Percentiles rank a stretch among this genome's conserved stretches.
These are phyloP conservation scores for Trifolium pratense DNA, from an alignment of 306 rosid species.

Conservation along the genomic window DNA sequence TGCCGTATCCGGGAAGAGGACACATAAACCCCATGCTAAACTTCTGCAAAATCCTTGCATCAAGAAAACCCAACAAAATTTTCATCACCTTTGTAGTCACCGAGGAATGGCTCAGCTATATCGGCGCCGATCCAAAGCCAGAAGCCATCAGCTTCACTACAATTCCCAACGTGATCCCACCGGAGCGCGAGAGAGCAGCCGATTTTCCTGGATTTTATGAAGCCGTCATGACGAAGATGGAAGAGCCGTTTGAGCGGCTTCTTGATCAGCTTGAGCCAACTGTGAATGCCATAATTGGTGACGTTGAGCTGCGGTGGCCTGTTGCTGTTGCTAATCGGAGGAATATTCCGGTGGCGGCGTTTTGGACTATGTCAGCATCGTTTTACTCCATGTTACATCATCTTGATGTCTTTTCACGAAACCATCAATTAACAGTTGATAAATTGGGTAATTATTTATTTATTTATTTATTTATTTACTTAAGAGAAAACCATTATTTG, in stretches of 20 bases:
- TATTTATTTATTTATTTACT: neutral
- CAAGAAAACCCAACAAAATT: slow-evolving; percentile 10
- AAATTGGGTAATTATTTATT: slow-evolving; percentile 22
- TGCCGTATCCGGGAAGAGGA: slow-evolving; percentile 60
- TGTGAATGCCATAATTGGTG: slow-evolving; percentile 39
- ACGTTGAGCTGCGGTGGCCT: slow-evolving; percentile 47
- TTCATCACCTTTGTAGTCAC: slow-evolving; percentile 58
- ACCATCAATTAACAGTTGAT: neutral
- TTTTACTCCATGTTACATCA: slow-evolving; percentile 35
- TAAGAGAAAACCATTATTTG: neutral
- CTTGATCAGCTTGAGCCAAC: slow-evolving; percentile 52
- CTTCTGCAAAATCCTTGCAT: slow-evolving; percentile 56
- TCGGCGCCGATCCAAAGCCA: slow-evolving; percentile 50
- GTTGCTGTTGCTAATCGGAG: slow-evolving; percentile 36
- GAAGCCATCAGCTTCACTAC: slow-evolving; percentile 47
- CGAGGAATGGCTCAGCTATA: slow-evolving; percentile 57
- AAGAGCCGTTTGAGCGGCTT: slow-evolving; percentile 54
- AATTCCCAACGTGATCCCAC: slow-evolving; percentile 58
- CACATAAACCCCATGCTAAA: slow-evolving; percentile 73
- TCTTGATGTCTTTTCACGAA: slow-evolving; percentile 23
- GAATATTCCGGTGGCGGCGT: slow-evolving; percentile 50
- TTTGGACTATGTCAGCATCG: slow-evolving; percentile 58
- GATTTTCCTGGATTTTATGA: slow-evolving; percentile 42
- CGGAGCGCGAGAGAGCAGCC: slow-evolving; percentile 41
- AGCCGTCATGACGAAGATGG: slow-evolving; percentile 53